Evolutionary conservation across 2,329 filamentous ascomycete species (phyloP).

Genomic region (Arachnomyces sp.): DNA sequence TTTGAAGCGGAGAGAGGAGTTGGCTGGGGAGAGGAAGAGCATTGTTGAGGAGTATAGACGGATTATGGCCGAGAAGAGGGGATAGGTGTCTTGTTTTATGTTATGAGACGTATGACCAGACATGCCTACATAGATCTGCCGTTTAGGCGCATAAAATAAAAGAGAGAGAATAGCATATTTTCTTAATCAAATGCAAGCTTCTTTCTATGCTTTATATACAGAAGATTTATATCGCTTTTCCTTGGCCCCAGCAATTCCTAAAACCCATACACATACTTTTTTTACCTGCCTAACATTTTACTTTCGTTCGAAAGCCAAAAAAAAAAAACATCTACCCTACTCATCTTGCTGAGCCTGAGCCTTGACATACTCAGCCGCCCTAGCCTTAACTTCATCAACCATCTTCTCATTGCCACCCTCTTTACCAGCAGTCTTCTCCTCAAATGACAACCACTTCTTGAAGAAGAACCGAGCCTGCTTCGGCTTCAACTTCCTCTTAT

Average conservation of each 20-base stretch:
- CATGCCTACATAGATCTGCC: conserved; percentile 8
- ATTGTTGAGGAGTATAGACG: conserved; percentile 68
- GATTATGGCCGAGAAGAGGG: conserved; percentile 55
- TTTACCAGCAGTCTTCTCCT: conserved; percentile 50
- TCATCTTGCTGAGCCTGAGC: conserved; percentile 31
- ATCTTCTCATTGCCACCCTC: conserved; percentile 59
- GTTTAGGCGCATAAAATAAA: too few species aligned
- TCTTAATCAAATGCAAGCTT: conserved; percentile 1
- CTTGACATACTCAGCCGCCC: conserved; percentile 63
- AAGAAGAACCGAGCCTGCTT: conserved; percentile 83
- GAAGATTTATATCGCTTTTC: background rate
- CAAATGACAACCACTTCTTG: conserved; percentile 84
- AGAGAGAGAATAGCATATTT: conserved; percentile 4
- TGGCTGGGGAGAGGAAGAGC: conserved; percentile 59
- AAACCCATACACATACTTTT: too few species aligned
- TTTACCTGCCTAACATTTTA: too few species aligned
- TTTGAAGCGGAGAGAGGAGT: conserved; percentile 63
- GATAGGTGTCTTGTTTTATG: background rate
- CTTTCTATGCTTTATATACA: conserved; percentile 6
- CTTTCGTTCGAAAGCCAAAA: too few species aligned
- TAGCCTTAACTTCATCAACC: conserved; percentile 61
- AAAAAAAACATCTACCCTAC: conserved; percentile 4
- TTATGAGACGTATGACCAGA: background rate
- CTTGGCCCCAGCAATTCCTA: too few species aligned
- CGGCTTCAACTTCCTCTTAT: conserved; percentile 64